Base-by-base conservation (phyloP, 1,284 basidiomycete species). In the Boletus putidus region DNA sequence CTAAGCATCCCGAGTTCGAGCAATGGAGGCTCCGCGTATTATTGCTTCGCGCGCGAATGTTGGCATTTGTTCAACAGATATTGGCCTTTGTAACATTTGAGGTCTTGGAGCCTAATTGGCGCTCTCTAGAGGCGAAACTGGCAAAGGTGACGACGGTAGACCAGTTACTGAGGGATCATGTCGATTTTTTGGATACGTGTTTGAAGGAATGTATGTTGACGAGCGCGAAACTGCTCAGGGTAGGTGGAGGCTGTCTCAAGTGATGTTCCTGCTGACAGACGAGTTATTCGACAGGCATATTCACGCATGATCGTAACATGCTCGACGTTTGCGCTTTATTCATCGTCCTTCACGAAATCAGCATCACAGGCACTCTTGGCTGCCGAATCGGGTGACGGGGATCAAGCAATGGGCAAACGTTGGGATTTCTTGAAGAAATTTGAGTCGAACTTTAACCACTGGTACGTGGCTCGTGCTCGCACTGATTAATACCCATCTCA, bases 181-280 rank as follows among this genome's bases (percentile, higher is more conserved):
- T 95, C 46, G 94, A 96, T 75, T 97, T 97, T 70, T 77, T 98
- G 74, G 94, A 97, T 77, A 95, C 94, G 2, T 97, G 95, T 73
- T 76, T 96, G 72, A 96, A 96, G 75, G 94, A 96, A 78, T 96
- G 94, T 71, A 96, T 96, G 91, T 77, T 98, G 73, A 97, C 96
- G 47, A 95, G 92, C 66, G 87, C 90, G 27, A 95, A 92, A 73
- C 75, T 98, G 48, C 81, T 97, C n/a, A 84, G 83, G 76, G 93
- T 92, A 58, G 53, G 84, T 61, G 59, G 33, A 39, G 8, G 4
- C 1, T 11, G 15, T 47, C 11, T 50, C 20, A 42, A 47, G 20
- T 18, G 29, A 37, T 36, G 15, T 40, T 20, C 3, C 8, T 35
- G 6, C 51, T 72, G 43, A 73, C 15, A 2, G 20, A 47, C 4